Conservation (phyloP, 169 alveolate genomes). For the Eimeria acervulina region DNA sequence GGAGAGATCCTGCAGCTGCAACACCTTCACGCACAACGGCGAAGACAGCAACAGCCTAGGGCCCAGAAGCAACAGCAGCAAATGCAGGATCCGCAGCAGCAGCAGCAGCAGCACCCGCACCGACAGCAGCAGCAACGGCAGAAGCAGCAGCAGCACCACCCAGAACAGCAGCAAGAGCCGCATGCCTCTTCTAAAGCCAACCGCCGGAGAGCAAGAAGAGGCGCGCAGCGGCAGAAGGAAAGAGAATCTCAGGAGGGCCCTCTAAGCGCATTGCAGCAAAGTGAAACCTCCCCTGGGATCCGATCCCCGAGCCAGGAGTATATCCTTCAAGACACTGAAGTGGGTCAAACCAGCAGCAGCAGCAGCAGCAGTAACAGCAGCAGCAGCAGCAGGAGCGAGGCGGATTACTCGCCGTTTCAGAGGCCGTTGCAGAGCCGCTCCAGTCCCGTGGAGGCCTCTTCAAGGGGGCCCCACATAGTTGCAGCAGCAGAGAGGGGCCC, state of each 20-base stretch:
- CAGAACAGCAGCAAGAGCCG: not conserved
- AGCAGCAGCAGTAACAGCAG: not conserved
- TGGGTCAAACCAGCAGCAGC: not conserved
- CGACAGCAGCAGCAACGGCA: too few relatives aligned
- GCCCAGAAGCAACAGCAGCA: too few relatives aligned
- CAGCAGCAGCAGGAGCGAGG: too few relatives aligned
- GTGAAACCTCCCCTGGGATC: not conserved
- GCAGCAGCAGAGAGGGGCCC: slow-evolving; percentile 35
- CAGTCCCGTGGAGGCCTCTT: not conserved
- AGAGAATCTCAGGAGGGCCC: not conserved
- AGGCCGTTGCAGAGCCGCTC: not conserved
- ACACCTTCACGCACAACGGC: not conserved
- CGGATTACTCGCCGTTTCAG: not conserved
- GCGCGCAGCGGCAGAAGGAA: not conserved
- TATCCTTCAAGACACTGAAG: not conserved
- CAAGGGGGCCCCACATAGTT: not conserved
- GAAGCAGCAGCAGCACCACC: too few relatives aligned
- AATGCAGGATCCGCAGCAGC: too few relatives aligned
- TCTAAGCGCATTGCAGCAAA: not conserved
- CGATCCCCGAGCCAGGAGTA: not conserved
- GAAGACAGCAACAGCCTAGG: not conserved
- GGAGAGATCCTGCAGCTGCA: not conserved
- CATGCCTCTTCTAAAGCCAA: not conserved
- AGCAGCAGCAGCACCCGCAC: too few relatives aligned
- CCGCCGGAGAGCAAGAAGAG: slow-evolving; percentile 13